Conservation (phyloP, 805 yeast species). For the Maudiozyma bulderi region DNA sequence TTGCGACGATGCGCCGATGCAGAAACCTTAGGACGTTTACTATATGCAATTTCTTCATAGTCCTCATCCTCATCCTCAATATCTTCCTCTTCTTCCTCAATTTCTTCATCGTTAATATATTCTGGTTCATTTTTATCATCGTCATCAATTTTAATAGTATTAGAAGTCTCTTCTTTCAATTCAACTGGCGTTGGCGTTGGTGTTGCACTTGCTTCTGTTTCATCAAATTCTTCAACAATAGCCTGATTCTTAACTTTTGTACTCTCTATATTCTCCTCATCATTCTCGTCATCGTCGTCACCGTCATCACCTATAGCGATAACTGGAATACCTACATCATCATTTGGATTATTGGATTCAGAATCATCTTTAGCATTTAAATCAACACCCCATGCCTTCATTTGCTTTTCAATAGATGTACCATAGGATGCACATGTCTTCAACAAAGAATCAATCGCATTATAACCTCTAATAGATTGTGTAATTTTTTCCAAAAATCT, state of each 20-base stretch:
- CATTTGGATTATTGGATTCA: conserved; percentile 4
- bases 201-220: conserved; percentile 18
- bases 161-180: neutral
- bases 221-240: conserved; percentile 25
- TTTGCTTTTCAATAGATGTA: conserved; percentile 55
- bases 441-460: conserved; percentile 89
- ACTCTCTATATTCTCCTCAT: conserved; percentile 17
- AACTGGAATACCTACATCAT: conserved; percentile 11
- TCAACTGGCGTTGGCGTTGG: conserved; percentile 10
- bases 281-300: conserved; percentile 18
- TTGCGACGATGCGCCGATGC: neutral
- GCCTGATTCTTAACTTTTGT: conserved; percentile 24
- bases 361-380: conserved; percentile 38
- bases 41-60: conserved; percentile 16
- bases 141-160: neutral
- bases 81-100: conserved; percentile 27
- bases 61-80: conserved; percentile 27
- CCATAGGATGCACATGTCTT: conserved; percentile 76
- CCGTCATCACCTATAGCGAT: conserved; percentile 18
- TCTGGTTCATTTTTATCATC: neutral
- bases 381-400: conserved; percentile 82
- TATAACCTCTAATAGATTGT: conserved; percentile 72
- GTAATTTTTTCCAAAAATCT: conserved; percentile 62
- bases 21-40: conserved; percentile 18
- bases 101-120: conserved; percentile 4